Evolutionary conservation across 2,329 filamentous ascomycete genomes (phyloP), one percentile per base, ranked within the genome.

Genomic region (Aspergillus fructus): DNA sequence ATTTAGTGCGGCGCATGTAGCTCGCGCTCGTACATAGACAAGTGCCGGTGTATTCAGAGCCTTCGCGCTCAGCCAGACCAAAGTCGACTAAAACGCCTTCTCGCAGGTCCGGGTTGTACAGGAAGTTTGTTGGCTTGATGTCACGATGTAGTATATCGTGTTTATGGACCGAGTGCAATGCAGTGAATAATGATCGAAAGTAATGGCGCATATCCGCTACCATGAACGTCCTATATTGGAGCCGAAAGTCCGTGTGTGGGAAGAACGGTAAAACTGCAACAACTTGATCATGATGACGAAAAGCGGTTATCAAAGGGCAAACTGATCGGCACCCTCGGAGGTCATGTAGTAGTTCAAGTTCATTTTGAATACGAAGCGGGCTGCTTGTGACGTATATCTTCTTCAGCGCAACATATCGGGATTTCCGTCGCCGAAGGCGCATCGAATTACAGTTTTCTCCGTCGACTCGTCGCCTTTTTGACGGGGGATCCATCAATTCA

Each of bases 321-420:
- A 99, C 93, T 2, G 91, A 91, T 40, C 86, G 83, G 59, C 89
- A 96, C 56, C 89, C 85, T 49, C 89, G 85, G 8, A 99, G 84
- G 71, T 96, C 92, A 71, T 96, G 87, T 21, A 99, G 85, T 21
- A 99, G 83, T 67, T 97, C 93, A 17, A 99, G 86, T 76, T 99
- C 94, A 77, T 99, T 99, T 70, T 96, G 85, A 66, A 99, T 97
- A 46, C 94, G 90, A 27, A 88, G 83, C 0, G 94, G 94, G 64
- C 92, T 97, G 61, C 93, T 97, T 0, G 96, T 99, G 63, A 97
- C 94, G 74, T 99, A 99, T 66, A 99, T 99, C 79, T 99, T 99
- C 79, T 99, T 99, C 75, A 99, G 90, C 19, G 96, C 94, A 61
- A 99, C 96, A 69, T 89, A 97, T 71, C 89, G 90, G 23, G 89